Evolutionary conservation across 257 asterid genomes (phyloP).

Genomic region (Scutellaria minor): DNA sequence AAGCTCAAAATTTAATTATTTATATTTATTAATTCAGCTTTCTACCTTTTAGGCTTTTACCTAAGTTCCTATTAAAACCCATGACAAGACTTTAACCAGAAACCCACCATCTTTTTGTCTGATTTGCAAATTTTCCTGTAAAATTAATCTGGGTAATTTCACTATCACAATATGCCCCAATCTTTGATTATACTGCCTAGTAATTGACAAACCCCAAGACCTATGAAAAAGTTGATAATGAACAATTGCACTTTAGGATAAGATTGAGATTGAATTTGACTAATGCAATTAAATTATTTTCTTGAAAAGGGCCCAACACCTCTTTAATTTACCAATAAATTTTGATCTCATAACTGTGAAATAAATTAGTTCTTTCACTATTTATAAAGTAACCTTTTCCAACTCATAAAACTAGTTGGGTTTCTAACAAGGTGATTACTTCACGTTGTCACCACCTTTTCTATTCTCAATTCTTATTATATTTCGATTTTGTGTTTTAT

Average conservation of each 20-base stretch:
- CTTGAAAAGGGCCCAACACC: slow-evolving; percentile 28
- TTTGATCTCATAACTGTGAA: slow-evolving; percentile 9
- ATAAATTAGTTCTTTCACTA: slow-evolving; percentile 1
- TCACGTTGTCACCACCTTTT: background rate
- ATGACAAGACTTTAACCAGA: slow-evolving; percentile 36
- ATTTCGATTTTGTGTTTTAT: too few relatives aligned
- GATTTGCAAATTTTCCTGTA: background rate
- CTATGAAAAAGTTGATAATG: slow-evolving; percentile 10
- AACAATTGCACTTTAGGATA: slow-evolving; percentile 14
- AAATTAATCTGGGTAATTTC: background rate
- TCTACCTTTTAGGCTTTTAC: slow-evolving; percentile 19
- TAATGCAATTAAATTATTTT: slow-evolving; percentile 32
- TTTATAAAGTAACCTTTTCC: slow-evolving; percentile 1
- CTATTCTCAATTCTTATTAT: background rate
- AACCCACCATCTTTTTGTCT: slow-evolving; percentile 27
- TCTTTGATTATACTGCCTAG: slow-evolving; percentile 24
- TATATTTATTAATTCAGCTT: too few relatives aligned
- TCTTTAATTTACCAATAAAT: slow-evolving; percentile 12
- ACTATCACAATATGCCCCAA: slow-evolving; percentile 1
- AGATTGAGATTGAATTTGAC: slow-evolving; percentile 40
- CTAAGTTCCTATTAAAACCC: background rate
- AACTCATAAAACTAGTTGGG: background rate
- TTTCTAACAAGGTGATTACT: background rate
- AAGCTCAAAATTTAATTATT: too few relatives aligned
- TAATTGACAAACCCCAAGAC: slow-evolving; percentile 21